Conservation (phyloP, 306 rosid genomes). For the Cucumis melo region DNA sequence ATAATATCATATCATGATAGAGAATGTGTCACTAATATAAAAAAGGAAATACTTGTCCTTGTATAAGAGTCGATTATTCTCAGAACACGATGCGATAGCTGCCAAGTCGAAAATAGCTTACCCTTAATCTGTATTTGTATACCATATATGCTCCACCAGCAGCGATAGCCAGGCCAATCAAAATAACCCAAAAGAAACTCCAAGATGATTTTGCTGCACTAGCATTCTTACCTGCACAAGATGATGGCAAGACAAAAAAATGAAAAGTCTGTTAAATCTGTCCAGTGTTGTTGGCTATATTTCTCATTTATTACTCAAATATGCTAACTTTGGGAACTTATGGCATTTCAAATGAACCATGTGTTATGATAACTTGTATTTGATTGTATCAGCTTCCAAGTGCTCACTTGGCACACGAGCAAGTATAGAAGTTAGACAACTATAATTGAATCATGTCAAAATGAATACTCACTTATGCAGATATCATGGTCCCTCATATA, state of each 20-base stretch:
- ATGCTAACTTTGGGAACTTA: background rate
- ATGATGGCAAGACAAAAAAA: background rate
- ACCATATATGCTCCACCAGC: conserved; percentile 79
- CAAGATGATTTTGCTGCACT: conserved; percentile 52
- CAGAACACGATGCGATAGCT: background rate
- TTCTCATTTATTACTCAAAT: background rate
- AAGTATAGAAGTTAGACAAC: background rate
- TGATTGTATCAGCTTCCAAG: background rate
- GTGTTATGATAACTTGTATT: background rate
- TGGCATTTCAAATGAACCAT: background rate
- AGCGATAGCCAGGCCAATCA: conserved; percentile 60
- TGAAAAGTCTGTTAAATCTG: background rate
- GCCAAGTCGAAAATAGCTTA: conserved; percentile 17
- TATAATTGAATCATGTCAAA: background rate
- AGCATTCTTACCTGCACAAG: conserved; percentile 60
- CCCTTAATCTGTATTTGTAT: conserved; percentile 96
- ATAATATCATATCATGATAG: no score
- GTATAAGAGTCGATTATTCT: background rate
- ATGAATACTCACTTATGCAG: conserved; percentile 73
- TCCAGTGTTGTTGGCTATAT: background rate
- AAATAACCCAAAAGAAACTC: conserved; percentile 73
- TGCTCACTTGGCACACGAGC: background rate
- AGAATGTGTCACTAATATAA: no score
- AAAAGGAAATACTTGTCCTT: no score
- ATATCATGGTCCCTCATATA: conserved; percentile 91